These are phyloP conservation scores for Sonneratia alba DNA, from an alignment of 345 rosid species.

Conservation along the genomic window DNA sequence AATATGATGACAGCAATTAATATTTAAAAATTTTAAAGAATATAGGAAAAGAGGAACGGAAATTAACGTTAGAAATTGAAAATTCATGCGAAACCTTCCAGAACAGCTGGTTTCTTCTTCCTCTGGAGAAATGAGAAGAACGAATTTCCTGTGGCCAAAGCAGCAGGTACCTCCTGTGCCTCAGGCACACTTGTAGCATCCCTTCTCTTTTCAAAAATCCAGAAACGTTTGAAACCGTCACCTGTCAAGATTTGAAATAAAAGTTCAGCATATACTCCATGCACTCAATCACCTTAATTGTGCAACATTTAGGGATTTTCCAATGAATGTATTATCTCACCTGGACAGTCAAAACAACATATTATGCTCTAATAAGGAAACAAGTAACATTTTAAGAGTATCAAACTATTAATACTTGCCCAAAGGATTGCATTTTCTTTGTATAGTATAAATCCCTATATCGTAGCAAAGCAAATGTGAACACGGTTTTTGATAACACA, in stretches of 20 bases:
- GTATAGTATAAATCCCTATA: not conserved
- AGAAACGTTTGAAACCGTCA: not conserved
- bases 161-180: not conserved
- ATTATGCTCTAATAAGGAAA: no score
- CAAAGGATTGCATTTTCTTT: not conserved
- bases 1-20: no score
- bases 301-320: not conserved
- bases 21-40: no score
- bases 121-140: not conserved
- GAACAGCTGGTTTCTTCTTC: no score
- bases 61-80: no score
- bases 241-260: not conserved
- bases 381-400: not conserved
- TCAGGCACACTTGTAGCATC: not conserved
- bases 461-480: not conserved
- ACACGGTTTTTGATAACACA: not conserved
- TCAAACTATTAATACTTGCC: not conserved
- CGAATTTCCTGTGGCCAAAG: not conserved
- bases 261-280: not conserved
- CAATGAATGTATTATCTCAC: not conserved
- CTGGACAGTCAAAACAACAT: not conserved
- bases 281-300: not conserved
- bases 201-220: not conserved
- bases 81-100: no score
- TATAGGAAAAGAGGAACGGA: no score